These are phyloP conservation scores for Cucumis melo DNA, from an alignment of 306 rosid species.

Conservation along the genomic window DNA sequence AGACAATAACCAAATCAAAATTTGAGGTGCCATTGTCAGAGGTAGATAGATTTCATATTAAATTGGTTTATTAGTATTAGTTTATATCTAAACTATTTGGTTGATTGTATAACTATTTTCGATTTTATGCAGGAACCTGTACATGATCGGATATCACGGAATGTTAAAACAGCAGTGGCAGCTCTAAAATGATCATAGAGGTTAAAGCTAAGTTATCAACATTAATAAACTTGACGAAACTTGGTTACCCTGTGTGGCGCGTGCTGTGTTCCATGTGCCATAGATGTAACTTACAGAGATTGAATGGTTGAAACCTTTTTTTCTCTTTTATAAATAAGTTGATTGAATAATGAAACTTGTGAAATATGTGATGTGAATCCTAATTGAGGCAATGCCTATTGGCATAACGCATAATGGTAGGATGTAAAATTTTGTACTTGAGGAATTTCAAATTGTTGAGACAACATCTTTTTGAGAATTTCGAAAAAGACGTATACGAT, in stretches of 20 bases:
- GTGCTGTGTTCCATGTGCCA: neutral
- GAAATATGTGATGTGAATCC: neutral
- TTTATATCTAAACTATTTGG: neutral
- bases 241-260: neutral
- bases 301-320: neutral
- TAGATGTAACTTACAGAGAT: neutral
- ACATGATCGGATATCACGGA: constrained; percentile 72
- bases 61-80: neutral
- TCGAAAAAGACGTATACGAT: no score
- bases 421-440: neutral
- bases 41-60: constrained; percentile 26
- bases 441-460: neutral
- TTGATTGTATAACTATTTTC: neutral
- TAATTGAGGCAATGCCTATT: neutral
- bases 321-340: no score
- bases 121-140: constrained; percentile 45
- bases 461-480: no score
- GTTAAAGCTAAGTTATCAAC: neutral
- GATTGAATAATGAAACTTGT: neutral
- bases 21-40: constrained; percentile 40
- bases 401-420: neutral
- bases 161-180: constrained; percentile 52
- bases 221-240: neutral
- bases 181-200: constrained; percentile 27
- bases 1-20: constrained; percentile 71